phyloP scores from a whole-genome alignment of 176 grass and related monocot genomes.

The Miscanthus lutarioriparius region DNA sequence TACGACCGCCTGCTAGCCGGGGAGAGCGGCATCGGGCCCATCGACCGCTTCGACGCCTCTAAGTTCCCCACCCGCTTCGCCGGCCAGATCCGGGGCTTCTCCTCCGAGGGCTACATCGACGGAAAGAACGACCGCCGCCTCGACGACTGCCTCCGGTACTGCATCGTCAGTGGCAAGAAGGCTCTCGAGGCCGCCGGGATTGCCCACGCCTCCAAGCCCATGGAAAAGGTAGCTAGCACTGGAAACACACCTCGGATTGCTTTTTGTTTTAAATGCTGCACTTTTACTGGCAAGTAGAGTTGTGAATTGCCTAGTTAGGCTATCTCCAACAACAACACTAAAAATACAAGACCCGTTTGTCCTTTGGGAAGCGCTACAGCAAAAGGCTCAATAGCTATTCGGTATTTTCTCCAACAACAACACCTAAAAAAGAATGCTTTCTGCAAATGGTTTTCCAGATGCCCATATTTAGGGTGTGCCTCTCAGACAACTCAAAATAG shows the following conservation, averaged over 20 bases:
- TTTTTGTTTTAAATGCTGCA: not conserved
- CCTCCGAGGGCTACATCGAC: conserved; percentile 90
- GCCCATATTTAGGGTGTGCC: no score
- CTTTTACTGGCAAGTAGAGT: not conserved
- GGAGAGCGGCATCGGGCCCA: conserved; percentile 71
- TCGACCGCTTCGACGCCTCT: conserved; percentile 87
- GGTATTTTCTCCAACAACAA: no score
- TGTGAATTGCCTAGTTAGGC: not conserved
- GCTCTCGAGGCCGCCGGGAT: conserved; percentile 62
- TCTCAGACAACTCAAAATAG: no score
- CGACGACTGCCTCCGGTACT: conserved; percentile 87
- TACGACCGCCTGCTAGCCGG: conserved; percentile 87
- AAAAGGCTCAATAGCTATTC: no score
- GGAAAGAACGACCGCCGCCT: conserved; percentile 73
- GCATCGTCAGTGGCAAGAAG: conserved; percentile 95
- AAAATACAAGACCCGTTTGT: no score
- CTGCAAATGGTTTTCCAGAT: no score
- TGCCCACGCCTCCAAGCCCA: conserved; percentile 44
- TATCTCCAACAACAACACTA: no score
- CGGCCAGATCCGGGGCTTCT: conserved; percentile 83
- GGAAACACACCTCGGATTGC: not conserved
- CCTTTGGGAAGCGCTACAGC: no score
- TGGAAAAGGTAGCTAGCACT: conserved; percentile 58
- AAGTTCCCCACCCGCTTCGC: conserved; percentile 89
- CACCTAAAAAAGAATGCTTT: no score